Percentiles rank a stretch among this genome's conserved stretches.
Conservation (phyloP, 2,329 filamentous ascomycete genomes). For the Paecilomyces sp. region DNA sequence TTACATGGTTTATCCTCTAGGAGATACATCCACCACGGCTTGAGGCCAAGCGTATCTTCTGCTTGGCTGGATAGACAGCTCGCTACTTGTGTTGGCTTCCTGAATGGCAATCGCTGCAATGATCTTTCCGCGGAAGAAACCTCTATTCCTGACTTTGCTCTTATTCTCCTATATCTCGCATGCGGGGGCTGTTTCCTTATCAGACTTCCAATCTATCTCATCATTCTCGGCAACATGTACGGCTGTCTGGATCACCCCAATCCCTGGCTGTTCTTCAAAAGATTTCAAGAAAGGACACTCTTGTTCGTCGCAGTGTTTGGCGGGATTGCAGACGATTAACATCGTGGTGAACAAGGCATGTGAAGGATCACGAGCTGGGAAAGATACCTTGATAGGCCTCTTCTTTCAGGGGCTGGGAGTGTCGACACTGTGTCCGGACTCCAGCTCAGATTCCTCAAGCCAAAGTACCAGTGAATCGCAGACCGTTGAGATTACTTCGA, state of each 20-base stretch:
- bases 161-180: background rate
- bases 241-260: background rate
- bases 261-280: background rate
- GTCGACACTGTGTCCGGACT: constrained; percentile 1
- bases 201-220: background rate
- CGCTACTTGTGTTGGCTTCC: background rate
- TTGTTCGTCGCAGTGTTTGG: background rate
- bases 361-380: background rate
- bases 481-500: background rate
- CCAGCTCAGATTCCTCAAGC: background rate
- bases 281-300: constrained; percentile 1
- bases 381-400: constrained; percentile 1
- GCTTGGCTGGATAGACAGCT: background rate
- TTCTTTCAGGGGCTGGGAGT: constrained; percentile 1
- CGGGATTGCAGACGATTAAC: background rate
- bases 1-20: background rate
- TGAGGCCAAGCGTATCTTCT: background rate
- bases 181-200: background rate
- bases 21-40: background rate
- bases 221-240: background rate
- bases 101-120: background rate
- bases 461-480: background rate
- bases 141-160: background rate
- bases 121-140: background rate
- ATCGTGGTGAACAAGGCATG: background rate